These are phyloP conservation scores for Xanthoparmelia taractica DNA, from an alignment of 495 filamentous ascomycete species.

Conservation along the genomic window DNA sequence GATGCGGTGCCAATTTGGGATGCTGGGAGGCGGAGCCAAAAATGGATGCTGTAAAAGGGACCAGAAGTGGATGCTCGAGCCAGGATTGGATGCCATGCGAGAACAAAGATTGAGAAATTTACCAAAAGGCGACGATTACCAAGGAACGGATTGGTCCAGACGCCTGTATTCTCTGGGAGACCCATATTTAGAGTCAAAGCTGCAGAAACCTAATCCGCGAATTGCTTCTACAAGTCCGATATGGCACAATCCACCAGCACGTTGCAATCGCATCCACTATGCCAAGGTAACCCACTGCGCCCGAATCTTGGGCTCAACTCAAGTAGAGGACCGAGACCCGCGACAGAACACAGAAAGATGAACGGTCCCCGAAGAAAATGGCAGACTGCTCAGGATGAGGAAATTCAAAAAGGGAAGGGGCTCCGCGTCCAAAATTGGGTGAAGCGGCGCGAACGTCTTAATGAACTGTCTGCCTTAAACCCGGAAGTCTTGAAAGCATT, in stretches of 20 bases:
- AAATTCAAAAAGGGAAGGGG: conserved; percentile 14
- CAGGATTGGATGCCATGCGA: no score
- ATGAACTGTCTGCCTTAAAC: conserved; percentile 8
- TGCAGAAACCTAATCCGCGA: no score
- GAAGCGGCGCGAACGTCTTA: conserved; percentile 9
- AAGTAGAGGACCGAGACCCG: conserved; percentile 13
- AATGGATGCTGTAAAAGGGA: no score
- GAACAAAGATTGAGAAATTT: no score
- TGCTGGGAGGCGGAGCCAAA: no score
- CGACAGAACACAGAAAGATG: conserved; percentile 3
- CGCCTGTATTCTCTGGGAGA: background rate
- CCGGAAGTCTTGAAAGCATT: conserved; percentile 10
- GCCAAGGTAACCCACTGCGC: background rate
- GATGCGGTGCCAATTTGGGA: no score
- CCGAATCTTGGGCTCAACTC: conserved; percentile 7
- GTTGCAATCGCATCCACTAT: conserved; percentile 6
- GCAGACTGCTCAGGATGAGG: conserved; percentile 17
- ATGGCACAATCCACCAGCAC: background rate
- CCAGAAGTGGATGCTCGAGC: no score
- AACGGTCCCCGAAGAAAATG: conserved; percentile 8
- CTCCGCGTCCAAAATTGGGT: conserved; percentile 5
- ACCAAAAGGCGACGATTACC: no score
- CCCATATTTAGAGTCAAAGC: background rate
- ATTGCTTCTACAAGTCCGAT: background rate
- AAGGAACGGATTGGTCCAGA: no score